Percentiles rank a stretch among this genome's conserved stretches.
Conservation (phyloP, 139 green algal species). For the Desmodesmus armatus region DNA sequence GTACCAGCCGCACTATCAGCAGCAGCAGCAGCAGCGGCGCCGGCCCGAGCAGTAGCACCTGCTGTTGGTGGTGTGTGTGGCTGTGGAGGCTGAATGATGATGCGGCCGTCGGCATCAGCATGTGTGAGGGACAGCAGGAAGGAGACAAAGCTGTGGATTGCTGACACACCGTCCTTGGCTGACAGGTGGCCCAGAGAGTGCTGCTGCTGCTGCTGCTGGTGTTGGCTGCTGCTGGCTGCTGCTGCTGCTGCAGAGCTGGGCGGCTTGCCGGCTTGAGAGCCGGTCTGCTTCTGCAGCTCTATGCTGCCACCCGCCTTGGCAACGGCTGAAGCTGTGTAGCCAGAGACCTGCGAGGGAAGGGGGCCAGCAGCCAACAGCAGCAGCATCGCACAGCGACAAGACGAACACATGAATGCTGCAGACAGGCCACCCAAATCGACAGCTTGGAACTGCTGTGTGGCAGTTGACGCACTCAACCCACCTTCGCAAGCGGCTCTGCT, state of each 20-base stretch:
- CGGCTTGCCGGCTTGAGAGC: not conserved
- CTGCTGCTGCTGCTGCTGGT: slow-evolving; percentile 43
- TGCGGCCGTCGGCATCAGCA: slow-evolving; percentile 85
- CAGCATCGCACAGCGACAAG: slow-evolving; percentile 42
- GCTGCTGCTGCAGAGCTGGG: not conserved
- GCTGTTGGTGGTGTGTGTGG: not conserved
- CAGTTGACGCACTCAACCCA: too few species aligned
- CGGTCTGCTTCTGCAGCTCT: slow-evolving; percentile 4
- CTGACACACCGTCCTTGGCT: slow-evolving; percentile 35
- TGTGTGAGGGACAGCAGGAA: slow-evolving; percentile 88
- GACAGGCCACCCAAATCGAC: too few species aligned
- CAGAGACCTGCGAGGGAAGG: not conserved
- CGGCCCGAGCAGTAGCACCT: slow-evolving; percentile 10
- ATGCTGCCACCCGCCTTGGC: slow-evolving; percentile 25
- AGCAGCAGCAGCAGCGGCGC: slow-evolving; percentile 17
- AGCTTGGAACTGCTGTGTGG: too few species aligned
- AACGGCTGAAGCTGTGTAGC: slow-evolving; percentile 29
- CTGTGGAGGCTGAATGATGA: slow-evolving; percentile 82
- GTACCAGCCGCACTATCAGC: not conserved
- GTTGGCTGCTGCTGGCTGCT: not conserved
- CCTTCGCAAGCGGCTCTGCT: too few species aligned
- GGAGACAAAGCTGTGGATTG: slow-evolving; percentile 72
- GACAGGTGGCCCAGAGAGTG: slow-evolving; percentile 8
- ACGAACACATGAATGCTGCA: too few species aligned
- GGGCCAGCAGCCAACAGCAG: slow-evolving; percentile 31